Percentiles rank a stretch among this genome's conserved stretches.
phyloP scores from a whole-genome alignment of 805 yeast genomes.

The Pichia kluyveri region DNA sequence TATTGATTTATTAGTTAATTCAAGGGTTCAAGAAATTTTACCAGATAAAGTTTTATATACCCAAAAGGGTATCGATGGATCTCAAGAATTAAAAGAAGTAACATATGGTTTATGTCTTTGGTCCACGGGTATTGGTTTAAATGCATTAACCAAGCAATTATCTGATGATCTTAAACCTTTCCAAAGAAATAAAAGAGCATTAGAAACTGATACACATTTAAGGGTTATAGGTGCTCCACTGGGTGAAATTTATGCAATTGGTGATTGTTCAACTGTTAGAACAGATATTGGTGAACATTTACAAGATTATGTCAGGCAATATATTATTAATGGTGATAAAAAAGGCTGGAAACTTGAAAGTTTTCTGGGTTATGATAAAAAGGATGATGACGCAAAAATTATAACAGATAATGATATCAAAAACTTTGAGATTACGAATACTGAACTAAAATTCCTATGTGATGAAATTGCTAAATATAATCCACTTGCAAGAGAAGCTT shows the following conservation, averaged over 20 bases:
- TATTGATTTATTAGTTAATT: conserved; percentile 69
- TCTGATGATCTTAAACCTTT: conserved; percentile 36
- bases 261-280: conserved; percentile 59
- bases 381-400: conserved; percentile 12
- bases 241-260: conserved; percentile 64
- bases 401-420: conserved; percentile 45
- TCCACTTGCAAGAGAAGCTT: conserved; percentile 52
- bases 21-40: conserved; percentile 81
- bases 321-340: conserved; percentile 68
- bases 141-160: conserved; percentile 50
- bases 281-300: conserved; percentile 62
- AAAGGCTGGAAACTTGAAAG: conserved; percentile 42
- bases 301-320: conserved; percentile 93
- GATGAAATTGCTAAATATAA: conserved; percentile 39
- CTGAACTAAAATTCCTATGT: conserved; percentile 41
- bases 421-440: conserved; percentile 36
- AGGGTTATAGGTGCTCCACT: conserved; percentile 60
- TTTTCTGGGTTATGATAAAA: neutral
- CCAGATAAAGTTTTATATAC: conserved; percentile 52
- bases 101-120: conserved; percentile 65
- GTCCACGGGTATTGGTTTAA: conserved; percentile 70
- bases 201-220: conserved; percentile 66
- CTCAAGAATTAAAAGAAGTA: conserved; percentile 35
- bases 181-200: conserved; percentile 60
- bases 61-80: conserved; percentile 36